Evolutionary conservation across 306 rosid genomes (phyloP).

Genomic region (Medicago ruthenica): DNA sequence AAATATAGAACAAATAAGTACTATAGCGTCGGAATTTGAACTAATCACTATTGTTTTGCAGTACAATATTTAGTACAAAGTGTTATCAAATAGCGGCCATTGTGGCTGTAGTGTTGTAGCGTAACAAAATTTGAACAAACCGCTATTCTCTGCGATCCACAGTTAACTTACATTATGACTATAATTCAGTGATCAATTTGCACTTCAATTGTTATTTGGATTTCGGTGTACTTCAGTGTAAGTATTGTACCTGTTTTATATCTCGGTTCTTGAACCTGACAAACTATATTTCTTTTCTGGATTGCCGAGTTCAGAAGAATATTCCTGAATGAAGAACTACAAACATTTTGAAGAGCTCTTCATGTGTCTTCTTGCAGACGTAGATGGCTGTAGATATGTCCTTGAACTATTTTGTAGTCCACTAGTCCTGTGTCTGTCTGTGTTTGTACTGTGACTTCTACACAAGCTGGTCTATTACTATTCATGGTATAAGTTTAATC

Average conservation of each 20-base stretch:
- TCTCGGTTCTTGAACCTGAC: constrained; percentile 19
- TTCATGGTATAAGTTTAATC: constrained; percentile 32
- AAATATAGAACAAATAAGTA: neutral
- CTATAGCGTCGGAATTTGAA: neutral
- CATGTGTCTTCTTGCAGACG: constrained; percentile 41
- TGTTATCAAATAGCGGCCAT: neutral
- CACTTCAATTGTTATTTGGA: constrained; percentile 13
- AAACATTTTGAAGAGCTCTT: constrained; percentile 26
- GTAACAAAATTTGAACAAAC: neutral
- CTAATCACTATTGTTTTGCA: neutral
- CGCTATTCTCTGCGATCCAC: neutral
- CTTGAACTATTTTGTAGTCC: constrained; percentile 37
- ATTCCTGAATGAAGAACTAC: constrained; percentile 21
- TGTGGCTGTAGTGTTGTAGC: neutral
- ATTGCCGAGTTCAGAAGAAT: constrained; percentile 19
- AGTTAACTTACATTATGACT: constrained; percentile 9
- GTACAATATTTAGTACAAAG: neutral
- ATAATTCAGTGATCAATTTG: constrained; percentile 11
- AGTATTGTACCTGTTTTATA: constrained; percentile 11
- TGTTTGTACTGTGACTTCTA: constrained; percentile 36
- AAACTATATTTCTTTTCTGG: constrained; percentile 31
- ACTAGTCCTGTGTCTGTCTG: constrained; percentile 35
- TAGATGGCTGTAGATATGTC: constrained; percentile 41
- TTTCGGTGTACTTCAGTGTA: neutral
- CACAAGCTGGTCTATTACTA: constrained; percentile 32